Evolutionary conservation across 169 alveolate species (phyloP), one percentile per base, ranked within the genome.

Genomic region (Theileria orientalis): DNA sequence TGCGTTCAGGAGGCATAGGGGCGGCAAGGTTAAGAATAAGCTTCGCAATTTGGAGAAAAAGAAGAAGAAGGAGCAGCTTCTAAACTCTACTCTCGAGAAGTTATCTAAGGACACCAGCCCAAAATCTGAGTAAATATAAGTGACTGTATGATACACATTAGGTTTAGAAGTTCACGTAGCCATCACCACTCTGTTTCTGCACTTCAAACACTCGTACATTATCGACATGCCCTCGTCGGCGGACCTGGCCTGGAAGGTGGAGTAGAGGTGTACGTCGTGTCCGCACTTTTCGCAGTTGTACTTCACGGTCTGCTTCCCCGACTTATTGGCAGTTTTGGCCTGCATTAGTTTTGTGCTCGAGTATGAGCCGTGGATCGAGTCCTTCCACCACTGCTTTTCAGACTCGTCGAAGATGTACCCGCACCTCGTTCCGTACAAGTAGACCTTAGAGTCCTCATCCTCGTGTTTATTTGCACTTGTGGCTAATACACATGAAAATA

Each of bases 171-270:
- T 51, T 51, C 78, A 92, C 47, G 90, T 91, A 70, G 88, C 83
- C 27, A 92, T 88, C 30, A 91, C 91, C 35, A 93, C 87, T 68
- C 94, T 84, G 37, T 92, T 87, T 74, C 83, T 89, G 64, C 96
- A 92, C 57, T 62, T 70, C 19, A 88, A 87, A 57, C 96, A 92
- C 52, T 89, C 94, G 80, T 88, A 92, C 93, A 92, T 92, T 42
- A 92, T 90, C 16, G 95, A 90, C 75, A 92, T 89, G 16, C 96
- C 96, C 74, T 92, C 96, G 61, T 92, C 96, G n/a, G 96, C 96
- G 35, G 95, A 90, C 41, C 96, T 83, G 5, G 96, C 94, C 68
- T 92, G 96, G 73, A 92, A 90, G 61, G 92, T 91, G 44, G 93
- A 84, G 72, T 84, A 92, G 74, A 84, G 79, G 40, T 90, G 90